Conservation (phyloP, 139 green algal genomes). For the Asterochloris sp. region DNA sequence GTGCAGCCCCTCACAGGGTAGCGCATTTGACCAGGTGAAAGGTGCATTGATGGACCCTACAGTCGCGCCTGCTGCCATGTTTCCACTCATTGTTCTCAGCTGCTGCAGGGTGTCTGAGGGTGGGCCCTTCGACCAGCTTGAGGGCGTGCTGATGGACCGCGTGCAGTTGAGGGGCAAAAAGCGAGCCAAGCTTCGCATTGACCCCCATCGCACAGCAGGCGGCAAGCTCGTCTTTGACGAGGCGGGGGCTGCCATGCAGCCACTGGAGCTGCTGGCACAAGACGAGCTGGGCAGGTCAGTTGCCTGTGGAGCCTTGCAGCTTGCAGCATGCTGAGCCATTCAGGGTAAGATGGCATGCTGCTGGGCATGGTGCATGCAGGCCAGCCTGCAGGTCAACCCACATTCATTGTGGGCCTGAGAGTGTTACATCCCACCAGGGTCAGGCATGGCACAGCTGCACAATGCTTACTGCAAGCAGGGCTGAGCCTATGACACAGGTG, state of each 20-base stretch:
- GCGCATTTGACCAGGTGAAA: no score
- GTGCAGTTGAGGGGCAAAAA: slow-evolving; percentile 34
- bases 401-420: not conserved
- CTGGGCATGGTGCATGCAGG: no score
- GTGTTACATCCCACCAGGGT: not conserved
- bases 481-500: not conserved
- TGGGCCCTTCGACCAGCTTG: not conserved
- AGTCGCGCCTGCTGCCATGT: no score
- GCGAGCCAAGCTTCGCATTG: slow-evolving; percentile 74
- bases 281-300: slow-evolving; percentile 17
- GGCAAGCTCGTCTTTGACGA: slow-evolving; percentile 77
- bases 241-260: slow-evolving; percentile 53
- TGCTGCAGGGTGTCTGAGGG: not conserved
- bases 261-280: slow-evolving; percentile 54
- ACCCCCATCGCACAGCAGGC: slow-evolving; percentile 29
- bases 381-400: not conserved
- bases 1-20: no score
- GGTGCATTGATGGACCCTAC: no score
- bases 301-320: not conserved
- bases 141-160: not conserved
- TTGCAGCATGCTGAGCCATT: not conserved
- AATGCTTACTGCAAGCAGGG: not conserved
- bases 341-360: not conserved
- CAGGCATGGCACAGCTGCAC: not conserved
- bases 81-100: no score